Conservation (phyloP, 2,329 filamentous ascomycete genomes). For the Cercospora zeae-maydis region DNA sequence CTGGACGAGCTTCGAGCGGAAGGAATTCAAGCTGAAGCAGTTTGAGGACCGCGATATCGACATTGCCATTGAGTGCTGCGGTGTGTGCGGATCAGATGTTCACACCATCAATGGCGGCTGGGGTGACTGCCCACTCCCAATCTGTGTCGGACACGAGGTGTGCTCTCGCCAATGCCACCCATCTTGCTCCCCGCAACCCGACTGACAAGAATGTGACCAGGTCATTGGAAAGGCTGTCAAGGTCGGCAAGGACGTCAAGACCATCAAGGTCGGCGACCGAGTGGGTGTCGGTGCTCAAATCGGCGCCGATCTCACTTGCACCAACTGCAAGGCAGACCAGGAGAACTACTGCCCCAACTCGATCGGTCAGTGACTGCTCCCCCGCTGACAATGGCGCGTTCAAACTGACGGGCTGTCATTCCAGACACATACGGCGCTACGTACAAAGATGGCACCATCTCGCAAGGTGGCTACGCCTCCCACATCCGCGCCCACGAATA, state of each 20-base stretch:
- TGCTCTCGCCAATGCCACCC: neutral
- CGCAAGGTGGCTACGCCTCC: constrained; percentile 64
- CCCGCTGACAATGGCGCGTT: neutral
- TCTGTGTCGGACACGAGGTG: constrained; percentile 64
- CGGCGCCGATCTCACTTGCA: constrained; percentile 49
- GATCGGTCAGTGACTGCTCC: constrained; percentile 38
- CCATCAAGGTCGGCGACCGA: constrained; percentile 44
- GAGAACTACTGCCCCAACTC: constrained; percentile 53
- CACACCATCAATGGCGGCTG: constrained; percentile 51
- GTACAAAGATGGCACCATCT: constrained; percentile 57
- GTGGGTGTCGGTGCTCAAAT: constrained; percentile 52
- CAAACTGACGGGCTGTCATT: constrained; percentile 29
- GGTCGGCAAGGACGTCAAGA: constrained; percentile 50
- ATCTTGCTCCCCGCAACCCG: neutral
- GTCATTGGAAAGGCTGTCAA: constrained; percentile 49
- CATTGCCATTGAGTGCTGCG: constrained; percentile 78
- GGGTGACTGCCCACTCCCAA: constrained; percentile 60
- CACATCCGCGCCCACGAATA: constrained; percentile 74
- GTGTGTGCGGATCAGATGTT: constrained; percentile 45
- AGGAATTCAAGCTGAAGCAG: constrained; percentile 73
- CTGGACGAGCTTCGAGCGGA: constrained; percentile 53
- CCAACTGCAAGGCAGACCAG: constrained; percentile 51
- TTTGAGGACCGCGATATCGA: constrained; percentile 86
- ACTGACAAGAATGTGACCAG: constrained; percentile 47
- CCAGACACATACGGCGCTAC: constrained; percentile 51